phyloP scores from a whole-genome alignment of 768 basidiomycete species.

The Hericium coralloides region DNA sequence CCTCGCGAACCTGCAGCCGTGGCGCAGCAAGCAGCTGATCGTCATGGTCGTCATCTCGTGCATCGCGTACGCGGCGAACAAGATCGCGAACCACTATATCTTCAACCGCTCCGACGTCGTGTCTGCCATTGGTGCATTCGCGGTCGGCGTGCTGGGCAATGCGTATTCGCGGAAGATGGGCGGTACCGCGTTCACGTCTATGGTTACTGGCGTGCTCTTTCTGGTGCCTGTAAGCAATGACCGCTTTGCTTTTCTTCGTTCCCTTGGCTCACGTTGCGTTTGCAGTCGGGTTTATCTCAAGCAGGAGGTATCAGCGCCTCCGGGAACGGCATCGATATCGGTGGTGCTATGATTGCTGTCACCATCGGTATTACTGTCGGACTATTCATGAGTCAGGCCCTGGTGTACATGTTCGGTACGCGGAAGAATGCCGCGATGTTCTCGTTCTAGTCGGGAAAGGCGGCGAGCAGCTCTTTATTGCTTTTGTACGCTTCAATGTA shows the following conservation, averaged over 20 bases:
- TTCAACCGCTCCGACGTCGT: conserved; percentile 76
- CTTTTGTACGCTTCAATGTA: too few species aligned
- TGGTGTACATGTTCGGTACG: conserved; percentile 76
- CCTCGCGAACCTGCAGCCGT: conserved; percentile 66
- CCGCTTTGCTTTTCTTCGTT: neutral
- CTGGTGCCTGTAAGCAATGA: conserved; percentile 60
- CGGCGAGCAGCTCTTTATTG: too few species aligned
- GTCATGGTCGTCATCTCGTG: conserved; percentile 84
- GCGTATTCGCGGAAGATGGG: conserved; percentile 71
- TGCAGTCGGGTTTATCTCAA: conserved; percentile 72
- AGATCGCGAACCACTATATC: conserved; percentile 73
- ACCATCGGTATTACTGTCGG: conserved; percentile 86
- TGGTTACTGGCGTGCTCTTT: conserved; percentile 86
- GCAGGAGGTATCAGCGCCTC: conserved; percentile 80
- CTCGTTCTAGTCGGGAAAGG: conserved; percentile 39
- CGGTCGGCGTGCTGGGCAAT: conserved; percentile 67
- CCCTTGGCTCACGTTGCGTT: conserved; percentile 3
- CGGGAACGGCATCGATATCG: conserved; percentile 73
- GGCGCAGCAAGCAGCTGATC: conserved; percentile 56
- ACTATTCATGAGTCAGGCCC: conserved; percentile 74
- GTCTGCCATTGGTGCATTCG: conserved; percentile 75
- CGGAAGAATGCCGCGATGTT: conserved; percentile 75
- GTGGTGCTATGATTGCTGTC: conserved; percentile 81
- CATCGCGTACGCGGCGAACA: conserved; percentile 66
- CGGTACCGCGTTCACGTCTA: conserved; percentile 80